Evolutionary conservation across 345 rosid genomes (phyloP).

Genomic region (Brassica cretica): DNA sequence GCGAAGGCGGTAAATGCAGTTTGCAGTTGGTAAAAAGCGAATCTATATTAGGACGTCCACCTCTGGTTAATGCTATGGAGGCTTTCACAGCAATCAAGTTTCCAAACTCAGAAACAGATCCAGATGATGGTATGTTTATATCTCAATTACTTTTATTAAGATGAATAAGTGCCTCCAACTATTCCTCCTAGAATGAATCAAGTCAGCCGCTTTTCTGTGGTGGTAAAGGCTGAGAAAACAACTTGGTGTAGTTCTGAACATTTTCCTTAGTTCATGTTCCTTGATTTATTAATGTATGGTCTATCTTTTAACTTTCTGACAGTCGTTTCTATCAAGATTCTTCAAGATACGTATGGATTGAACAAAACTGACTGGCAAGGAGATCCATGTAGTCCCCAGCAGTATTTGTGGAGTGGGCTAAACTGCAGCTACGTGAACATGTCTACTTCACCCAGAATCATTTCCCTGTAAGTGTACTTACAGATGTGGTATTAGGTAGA

Average conservation of each 20-base stretch:
- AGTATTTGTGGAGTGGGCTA: background rate
- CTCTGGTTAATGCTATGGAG: background rate
- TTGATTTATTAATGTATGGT: background rate
- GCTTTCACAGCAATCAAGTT: background rate
- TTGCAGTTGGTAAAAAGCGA: background rate
- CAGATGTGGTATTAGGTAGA: background rate
- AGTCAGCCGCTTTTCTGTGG: background rate
- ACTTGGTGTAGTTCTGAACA: background rate
- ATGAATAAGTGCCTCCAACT: background rate
- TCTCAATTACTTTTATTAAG: background rate
- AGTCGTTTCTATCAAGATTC: background rate
- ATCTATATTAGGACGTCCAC: background rate
- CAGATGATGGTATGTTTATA: background rate
- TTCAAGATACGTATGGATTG: background rate
- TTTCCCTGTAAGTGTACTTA: background rate
- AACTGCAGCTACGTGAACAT: background rate
- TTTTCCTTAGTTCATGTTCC: background rate
- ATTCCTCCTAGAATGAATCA: too few species aligned
- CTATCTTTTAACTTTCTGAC: background rate
- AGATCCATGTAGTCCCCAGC: background rate
- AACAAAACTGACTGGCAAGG: background rate
- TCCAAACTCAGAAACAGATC: background rate
- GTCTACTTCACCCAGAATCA: background rate
- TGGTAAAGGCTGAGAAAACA: background rate
- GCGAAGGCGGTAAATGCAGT: background rate